These are phyloP conservation scores for Puya raimondii DNA, from an alignment of 176 grass and related monocot genomes.

Conservation along the genomic window DNA sequence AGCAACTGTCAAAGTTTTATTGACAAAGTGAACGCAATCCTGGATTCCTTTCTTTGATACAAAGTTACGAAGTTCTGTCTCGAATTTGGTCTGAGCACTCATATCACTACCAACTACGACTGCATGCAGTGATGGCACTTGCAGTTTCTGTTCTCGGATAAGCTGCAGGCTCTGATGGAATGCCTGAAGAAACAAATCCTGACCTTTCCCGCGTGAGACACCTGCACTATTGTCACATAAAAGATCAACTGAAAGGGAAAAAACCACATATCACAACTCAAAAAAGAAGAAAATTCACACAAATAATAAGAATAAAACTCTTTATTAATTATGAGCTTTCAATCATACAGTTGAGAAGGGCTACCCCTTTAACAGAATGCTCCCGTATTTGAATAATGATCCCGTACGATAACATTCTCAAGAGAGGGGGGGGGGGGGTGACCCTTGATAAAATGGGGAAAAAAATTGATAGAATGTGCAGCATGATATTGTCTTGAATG, in stretches of 20 bases:
- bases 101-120: conserved; percentile 92
- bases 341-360: no score
- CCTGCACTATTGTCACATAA: conserved; percentile 41
- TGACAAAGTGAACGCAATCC: conserved; percentile 76
- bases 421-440: no score
- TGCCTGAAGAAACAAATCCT: conserved; percentile 91
- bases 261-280: neutral
- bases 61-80: conserved; percentile 73
- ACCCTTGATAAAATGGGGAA: no score
- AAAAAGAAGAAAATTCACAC: conserved; percentile 9
- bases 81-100: conserved; percentile 91
- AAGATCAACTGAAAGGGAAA: conserved; percentile 11
- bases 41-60: conserved; percentile 60
- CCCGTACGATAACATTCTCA: no score
- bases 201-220: conserved; percentile 93
- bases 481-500: no score
- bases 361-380: no score
- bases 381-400: no score
- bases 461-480: no score
- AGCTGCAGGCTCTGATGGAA: conserved; percentile 74
- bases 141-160: conserved; percentile 66
- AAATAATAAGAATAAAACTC: neutral
- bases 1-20: conserved; percentile 84
- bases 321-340: conserved; percentile 1
- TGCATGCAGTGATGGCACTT: conserved; percentile 76